Evolutionary conservation across 768 basidiomycete genomes (phyloP).

Genomic region (Termitomyces sp.): DNA sequence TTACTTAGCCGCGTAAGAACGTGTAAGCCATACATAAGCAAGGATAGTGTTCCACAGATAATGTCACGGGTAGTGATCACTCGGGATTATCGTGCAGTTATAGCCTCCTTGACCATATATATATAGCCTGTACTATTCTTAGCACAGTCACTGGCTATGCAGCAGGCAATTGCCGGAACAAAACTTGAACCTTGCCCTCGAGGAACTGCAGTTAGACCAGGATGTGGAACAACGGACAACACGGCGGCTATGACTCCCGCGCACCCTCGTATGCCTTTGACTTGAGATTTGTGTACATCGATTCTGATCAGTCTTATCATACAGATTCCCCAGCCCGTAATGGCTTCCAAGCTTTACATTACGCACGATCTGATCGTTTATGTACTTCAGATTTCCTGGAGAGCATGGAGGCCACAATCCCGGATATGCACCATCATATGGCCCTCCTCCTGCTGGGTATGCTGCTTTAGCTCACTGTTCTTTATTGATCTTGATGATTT

Average conservation of each 20-base stretch:
- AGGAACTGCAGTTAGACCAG: neutral
- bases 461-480: neutral
- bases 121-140: too few species aligned
- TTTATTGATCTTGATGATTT: neutral
- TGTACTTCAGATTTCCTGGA: constrained; percentile 1
- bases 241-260: constrained; percentile 2
- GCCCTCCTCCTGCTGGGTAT: constrained; percentile 19
- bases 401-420: constrained; percentile 28
- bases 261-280: constrained; percentile 14
- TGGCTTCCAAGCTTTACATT: constrained; percentile 6
- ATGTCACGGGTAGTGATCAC: too few species aligned
- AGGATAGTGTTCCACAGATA: too few species aligned
- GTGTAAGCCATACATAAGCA: too few species aligned
- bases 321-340: constrained; percentile 18
- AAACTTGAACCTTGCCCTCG: constrained; percentile 21
- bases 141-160: neutral
- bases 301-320: neutral
- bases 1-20: too few species aligned
- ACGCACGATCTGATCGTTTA: neutral
- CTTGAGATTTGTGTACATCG: neutral
- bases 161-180: neutral
- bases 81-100: too few species aligned
- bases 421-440: constrained; percentile 38
- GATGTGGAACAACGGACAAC: constrained; percentile 22
- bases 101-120: too few species aligned